Percentiles rank a stretch among this genome's conserved stretches.
Conservation (phyloP, 805 yeast species). For the Wickerhamiella parazyma region DNA sequence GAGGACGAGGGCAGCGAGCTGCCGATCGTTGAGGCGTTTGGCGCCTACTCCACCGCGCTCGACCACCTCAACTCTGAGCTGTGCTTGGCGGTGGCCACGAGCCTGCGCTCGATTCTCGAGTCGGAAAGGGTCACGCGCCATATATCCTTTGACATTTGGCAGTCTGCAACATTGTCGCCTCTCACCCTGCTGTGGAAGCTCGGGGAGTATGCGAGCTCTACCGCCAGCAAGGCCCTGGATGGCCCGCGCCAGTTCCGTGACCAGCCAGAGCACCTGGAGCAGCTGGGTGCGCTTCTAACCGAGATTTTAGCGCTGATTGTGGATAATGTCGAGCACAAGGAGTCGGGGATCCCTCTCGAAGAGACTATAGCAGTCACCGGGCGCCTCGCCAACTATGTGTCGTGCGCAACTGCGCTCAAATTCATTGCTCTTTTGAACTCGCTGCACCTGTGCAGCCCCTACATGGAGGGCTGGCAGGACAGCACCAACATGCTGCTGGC, state of each 20-base stretch:
- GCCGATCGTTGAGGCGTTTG: slow-evolving; percentile 5
- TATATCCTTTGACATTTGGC: slow-evolving; percentile 10
- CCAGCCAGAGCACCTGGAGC: background rate
- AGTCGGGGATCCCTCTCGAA: slow-evolving; percentile 23
- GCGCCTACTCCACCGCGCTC: slow-evolving; percentile 8
- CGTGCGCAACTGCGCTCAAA: slow-evolving; percentile 29
- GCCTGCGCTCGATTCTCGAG: background rate
- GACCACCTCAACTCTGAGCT: background rate
- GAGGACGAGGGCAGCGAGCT: background rate
- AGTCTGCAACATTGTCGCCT: slow-evolving; percentile 11
- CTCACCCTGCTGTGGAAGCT: slow-evolving; percentile 16
- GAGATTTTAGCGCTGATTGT: slow-evolving; percentile 13
- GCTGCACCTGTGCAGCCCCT: slow-evolving; percentile 41
- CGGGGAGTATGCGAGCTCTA: slow-evolving; percentile 4
- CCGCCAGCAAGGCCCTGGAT: background rate
- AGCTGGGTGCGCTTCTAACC: background rate
- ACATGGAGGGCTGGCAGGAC: slow-evolving; percentile 38
- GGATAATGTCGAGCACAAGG: slow-evolving; percentile 25
- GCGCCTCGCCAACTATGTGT: slow-evolving; percentile 25
- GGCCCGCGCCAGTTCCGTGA: background rate
- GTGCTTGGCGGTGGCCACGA: slow-evolving; percentile 4
- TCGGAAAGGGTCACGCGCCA: background rate
- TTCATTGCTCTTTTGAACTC: slow-evolving; percentile 37
- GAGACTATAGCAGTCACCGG: slow-evolving; percentile 21
- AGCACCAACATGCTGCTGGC: slow-evolving; percentile 34